phyloP scores from a whole-genome alignment of 164 flowering plant genomes.

The Dillenia suffruticosa region DNA sequence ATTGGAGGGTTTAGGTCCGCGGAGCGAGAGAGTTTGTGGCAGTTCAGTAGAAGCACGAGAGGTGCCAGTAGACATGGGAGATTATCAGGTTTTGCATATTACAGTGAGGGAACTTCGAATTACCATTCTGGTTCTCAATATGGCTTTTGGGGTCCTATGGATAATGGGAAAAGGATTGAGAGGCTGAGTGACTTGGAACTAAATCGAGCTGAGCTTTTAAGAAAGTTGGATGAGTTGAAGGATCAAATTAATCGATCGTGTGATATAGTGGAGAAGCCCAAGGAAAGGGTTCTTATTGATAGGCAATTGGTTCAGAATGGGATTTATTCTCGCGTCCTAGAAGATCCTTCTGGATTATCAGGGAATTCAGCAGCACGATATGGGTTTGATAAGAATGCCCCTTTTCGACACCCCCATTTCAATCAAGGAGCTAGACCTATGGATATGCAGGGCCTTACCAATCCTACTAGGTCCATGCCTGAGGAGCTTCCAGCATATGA shows the following conservation, averaged over 20 bases:
- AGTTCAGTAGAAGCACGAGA: constrained; percentile 13
- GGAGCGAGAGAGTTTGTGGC: constrained; percentile 17
- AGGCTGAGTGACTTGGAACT: constrained; percentile 35
- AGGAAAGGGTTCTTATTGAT: constrained; percentile 35
- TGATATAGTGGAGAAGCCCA: constrained; percentile 39
- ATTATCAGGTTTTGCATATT: constrained; percentile 20
- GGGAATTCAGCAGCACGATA: constrained; percentile 25
- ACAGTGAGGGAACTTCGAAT: constrained; percentile 41
- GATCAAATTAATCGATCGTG: constrained; percentile 55
- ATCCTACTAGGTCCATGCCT: constrained; percentile 32
- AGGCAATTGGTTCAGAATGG: constrained; percentile 31
- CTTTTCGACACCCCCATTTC: constrained; percentile 23
- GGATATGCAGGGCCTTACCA: constrained; percentile 25
- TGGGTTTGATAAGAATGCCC: constrained; percentile 25
- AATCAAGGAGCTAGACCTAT: constrained; percentile 23
- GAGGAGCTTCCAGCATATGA: constrained; percentile 38
- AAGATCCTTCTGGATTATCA: constrained; percentile 21
- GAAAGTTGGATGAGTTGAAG: constrained; percentile 71
- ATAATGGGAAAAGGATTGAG: constrained; percentile 14
- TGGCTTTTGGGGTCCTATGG: constrained; percentile 20
- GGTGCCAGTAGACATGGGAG: constrained; percentile 18
- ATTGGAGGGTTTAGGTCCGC: constrained; percentile 11
- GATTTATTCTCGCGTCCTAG: constrained; percentile 27
- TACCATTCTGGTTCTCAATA: constrained; percentile 18
- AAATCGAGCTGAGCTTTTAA: constrained; percentile 66